Base-by-base conservation (phyloP, 257 asterid species). In the Solanum dulcamara region DNA sequence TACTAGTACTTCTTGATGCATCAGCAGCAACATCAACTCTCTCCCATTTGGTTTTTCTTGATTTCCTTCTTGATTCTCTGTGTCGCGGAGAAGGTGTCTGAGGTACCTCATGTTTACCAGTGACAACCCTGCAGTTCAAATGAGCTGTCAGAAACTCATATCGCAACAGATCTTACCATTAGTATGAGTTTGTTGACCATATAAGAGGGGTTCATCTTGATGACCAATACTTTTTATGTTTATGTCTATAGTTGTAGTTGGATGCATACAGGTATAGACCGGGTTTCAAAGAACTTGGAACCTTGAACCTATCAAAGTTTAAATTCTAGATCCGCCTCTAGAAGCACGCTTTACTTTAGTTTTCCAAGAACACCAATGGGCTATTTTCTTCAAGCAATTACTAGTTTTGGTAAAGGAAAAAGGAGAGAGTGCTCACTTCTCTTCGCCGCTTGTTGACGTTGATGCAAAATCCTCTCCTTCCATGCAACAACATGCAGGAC, bases 401-500 rank as follows among this genome's bases (percentile, higher is more conserved):
- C 81, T 20, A 38, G 12, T 40, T 57, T 24, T 38, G 53, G 33
- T 12, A 83, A 62, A 24, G 71, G 18, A 17, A 83, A 64, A 42
- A 80, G 28, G 81, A 11, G 42, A 66, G 15, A 70, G 32, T 84
- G 88, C 95, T 87, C 86, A 81, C 98, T 93, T 91, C 83, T 93
- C 97, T 44, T 83, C 93, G 38, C 87, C 67, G 48, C 62, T 77
- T 46, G 74, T 71, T 48, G 86, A 87, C 42, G 33, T 70, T 18
- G 91, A 83, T 13, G 90, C 83, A 81, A 90, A 87, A 72, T 88
- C 95, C 35, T 59, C 85, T 6, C 90, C 82, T 62, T 86, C 85
- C 64, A 88, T 91, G 89, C 85, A 83, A 83, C 99, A 96, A 84
- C 99, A 96, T n/a, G 99, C 99, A 30, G 97, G 99, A 88, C 99